Evolutionary conservation across 208 protist genomes (phyloP), one percentile per base, ranked within the genome.

Genomic region (Crithidia bombi): DNA sequence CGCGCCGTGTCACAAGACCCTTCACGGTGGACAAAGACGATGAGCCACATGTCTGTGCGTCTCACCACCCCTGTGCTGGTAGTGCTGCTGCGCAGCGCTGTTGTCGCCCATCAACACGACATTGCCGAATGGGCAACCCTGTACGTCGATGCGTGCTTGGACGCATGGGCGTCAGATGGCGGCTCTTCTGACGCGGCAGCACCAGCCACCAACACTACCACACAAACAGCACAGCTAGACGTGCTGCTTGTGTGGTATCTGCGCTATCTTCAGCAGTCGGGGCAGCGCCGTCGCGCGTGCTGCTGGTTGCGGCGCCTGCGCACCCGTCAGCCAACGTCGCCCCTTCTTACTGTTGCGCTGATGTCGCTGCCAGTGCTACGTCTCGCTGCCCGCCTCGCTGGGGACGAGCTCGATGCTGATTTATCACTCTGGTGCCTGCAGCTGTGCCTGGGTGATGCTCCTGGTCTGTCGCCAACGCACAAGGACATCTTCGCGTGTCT

Each of bases 401-500:
- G 69, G 10, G 69, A 71, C 17, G 44, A 21, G 12, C 38, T 75
- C 23, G 52, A 77, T 43, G 51, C 44, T 10, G 67, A 67, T 9
- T 62, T 84, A 19, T 67, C 78, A 23, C 43, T 71, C 62, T 80
- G 78, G 71, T 87, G 78, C 49, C 59, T 87, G n/a, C 71, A 84
- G 64, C 47, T 72, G 10, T 78, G 75, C 61, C 65, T 87, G 0
- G 21, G 35, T 21, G 75, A 66, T 39, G 33, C 23, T 15, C 76
- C 88, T 57, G 54, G 69, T 11, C n/a, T 65, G 38, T 46, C 79
- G 35, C 82, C 86, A 32, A 81, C 75, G 17, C 78, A 80, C 14
- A 35, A 30, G 1, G 87, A 91, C 59, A 64, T 92, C 55, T 87
- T 93, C 47, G 44, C 47, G 38, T 89, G 81, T 63, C 71, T 92